Percentiles rank a stretch among this genome's conserved stretches.
These are phyloP conservation scores for Anthracocystis walkeri DNA, from an alignment of 1,284 basidiomycete species.

Conservation along the genomic window DNA sequence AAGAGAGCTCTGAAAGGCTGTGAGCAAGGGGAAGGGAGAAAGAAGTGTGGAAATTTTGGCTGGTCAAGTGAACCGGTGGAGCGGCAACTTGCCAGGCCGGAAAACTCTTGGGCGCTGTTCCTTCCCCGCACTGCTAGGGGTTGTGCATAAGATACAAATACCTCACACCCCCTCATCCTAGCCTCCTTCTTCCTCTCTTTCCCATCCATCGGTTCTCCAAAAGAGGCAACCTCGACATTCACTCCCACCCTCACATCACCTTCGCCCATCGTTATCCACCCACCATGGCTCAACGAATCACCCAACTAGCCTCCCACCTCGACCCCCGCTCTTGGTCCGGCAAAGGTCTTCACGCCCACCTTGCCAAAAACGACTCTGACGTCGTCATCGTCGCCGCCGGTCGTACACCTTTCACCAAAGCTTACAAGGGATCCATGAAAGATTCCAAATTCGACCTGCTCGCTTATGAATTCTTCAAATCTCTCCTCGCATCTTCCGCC, in stretches of 20 bases:
- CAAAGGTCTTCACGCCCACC: conserved; percentile 57
- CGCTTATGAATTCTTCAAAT: conserved; percentile 70
- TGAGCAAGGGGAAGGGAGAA: neutral
- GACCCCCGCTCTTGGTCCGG: conserved; percentile 63
- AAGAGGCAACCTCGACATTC: neutral
- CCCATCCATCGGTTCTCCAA: neutral
- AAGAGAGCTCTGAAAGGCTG: neutral
- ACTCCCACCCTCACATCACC: neutral
- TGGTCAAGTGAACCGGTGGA: conserved; percentile 14
- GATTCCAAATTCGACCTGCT: conserved; percentile 73
- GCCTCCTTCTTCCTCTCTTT: neutral
- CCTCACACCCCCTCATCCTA: neutral
- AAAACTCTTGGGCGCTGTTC: neutral
- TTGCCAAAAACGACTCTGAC: conserved; percentile 60
- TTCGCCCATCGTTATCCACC: no score
- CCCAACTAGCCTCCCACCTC: conserved; percentile 62
- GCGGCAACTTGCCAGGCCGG: conserved; percentile 29
- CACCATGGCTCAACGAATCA: conserved; percentile 56
- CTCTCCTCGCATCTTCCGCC: conserved; percentile 75
- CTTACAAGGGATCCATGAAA: conserved; percentile 83
- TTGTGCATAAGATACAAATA: conserved; percentile 13
- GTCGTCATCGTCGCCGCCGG: conserved; percentile 84
- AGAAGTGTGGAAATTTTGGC: neutral
- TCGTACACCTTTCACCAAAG: conserved; percentile 80
- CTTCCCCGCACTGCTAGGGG: conserved; percentile 21